These are phyloP conservation scores for Backusella parvicylindrica DNA, from an alignment of 192 early-diverging fungal species.

Conservation along the genomic window DNA sequence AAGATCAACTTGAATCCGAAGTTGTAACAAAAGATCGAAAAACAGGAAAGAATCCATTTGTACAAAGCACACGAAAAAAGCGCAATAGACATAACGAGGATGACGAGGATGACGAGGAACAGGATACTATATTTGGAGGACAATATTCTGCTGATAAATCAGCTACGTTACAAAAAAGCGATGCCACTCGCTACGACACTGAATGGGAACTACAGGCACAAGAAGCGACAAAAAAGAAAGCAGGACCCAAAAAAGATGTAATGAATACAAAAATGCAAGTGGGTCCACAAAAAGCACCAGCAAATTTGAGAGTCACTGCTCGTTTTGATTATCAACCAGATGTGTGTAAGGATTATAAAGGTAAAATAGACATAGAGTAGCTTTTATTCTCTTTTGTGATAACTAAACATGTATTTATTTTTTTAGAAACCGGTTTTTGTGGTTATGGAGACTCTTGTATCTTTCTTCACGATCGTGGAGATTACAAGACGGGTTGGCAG, in stretches of 20 bases:
- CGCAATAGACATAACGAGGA: conserved; percentile 23
- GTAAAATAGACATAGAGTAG: conserved; percentile 43
- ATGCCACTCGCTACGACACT: conserved; percentile 41
- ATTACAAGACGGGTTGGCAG: conserved; percentile 96
- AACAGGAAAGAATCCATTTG: conserved; percentile 31
- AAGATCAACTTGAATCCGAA: conserved; percentile 22
- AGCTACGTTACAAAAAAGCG: conserved; percentile 24
- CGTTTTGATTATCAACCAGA: conserved; percentile 98
- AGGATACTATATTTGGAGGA: conserved; percentile 11
- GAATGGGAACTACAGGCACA: conserved; percentile 38
- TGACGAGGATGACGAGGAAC: conserved; percentile 26
- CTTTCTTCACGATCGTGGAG: conserved; percentile 96
- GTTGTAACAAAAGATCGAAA: conserved; percentile 41
- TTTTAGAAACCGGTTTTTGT: conserved; percentile 81
- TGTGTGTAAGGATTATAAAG: conserved; percentile 99
- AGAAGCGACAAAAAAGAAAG: conserved; percentile 31
- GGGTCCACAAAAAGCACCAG: conserved; percentile 68
- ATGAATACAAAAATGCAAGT: conserved; percentile 48
- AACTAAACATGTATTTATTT: not conserved
- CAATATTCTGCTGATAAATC: conserved; percentile 31
- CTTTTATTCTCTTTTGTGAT: not conserved
- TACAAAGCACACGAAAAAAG: conserved; percentile 43
- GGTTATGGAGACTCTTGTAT: conserved; percentile 98
- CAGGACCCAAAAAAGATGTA: conserved; percentile 34
- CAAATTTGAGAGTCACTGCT: conserved; percentile 74